Evolutionary conservation across 352 stramenopile genomes (phyloP).

Genomic region (Hyphochytrium catenoides): DNA sequence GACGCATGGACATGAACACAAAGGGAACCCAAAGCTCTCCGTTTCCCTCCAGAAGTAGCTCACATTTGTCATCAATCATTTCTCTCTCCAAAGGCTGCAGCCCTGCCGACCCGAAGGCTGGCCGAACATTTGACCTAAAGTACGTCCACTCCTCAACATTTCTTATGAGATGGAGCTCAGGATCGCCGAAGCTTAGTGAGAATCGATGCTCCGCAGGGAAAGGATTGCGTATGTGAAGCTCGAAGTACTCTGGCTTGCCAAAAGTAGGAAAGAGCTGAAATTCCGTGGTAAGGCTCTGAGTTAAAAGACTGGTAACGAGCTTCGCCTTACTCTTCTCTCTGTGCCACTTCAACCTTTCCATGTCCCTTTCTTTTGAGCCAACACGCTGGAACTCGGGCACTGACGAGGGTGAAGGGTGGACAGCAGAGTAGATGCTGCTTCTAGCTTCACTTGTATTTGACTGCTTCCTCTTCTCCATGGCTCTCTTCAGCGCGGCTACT

Average conservation of each 20-base stretch:
- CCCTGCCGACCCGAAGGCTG: constrained; percentile 15
- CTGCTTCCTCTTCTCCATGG: too few species aligned
- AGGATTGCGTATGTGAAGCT: constrained; percentile 64
- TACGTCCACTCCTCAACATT: constrained; percentile 49
- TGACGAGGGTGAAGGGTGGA: too few species aligned
- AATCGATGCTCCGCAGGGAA: constrained; percentile 74
- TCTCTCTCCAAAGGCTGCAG: constrained; percentile 46
- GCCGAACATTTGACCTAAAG: constrained; percentile 32
- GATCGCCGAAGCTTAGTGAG: constrained; percentile 41
- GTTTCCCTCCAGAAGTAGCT: constrained; percentile 55
- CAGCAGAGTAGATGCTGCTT: too few species aligned
- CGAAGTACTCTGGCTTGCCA: constrained; percentile 55
- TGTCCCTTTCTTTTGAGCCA: too few species aligned
- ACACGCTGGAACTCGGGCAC: too few species aligned
- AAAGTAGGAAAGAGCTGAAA: constrained; percentile 51
- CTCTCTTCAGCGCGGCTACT: too few species aligned
- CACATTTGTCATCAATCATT: constrained; percentile 68
- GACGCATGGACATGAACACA: constrained; percentile 46
- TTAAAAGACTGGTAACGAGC: too few species aligned
- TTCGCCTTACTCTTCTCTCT: too few species aligned
- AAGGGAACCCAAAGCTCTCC: constrained; percentile 64
- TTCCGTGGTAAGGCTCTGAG: constrained; percentile 61
- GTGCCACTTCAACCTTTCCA: too few species aligned
- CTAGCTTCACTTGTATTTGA: too few species aligned
- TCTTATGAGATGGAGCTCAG: constrained; percentile 45